Conservation (phyloP, 352 stramenopile species). For the Paralagenidium karlingii region DNA sequence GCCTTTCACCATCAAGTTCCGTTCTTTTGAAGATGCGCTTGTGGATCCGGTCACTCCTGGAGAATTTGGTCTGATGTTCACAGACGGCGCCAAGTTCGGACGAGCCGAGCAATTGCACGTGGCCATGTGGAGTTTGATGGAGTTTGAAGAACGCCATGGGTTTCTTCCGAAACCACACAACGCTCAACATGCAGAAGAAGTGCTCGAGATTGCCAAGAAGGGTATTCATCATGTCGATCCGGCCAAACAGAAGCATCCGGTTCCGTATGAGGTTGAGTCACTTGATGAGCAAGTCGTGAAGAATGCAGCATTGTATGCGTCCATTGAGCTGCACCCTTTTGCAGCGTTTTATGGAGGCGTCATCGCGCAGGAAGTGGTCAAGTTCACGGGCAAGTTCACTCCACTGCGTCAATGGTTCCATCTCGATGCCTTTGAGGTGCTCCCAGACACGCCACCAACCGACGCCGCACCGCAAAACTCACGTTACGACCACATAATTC, state of each 20-base stretch:
- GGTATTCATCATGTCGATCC: constrained; percentile 52
- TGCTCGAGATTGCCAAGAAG: constrained; percentile 47
- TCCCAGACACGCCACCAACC: constrained; percentile 41
- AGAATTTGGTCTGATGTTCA: constrained; percentile 78
- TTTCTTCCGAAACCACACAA: constrained; percentile 51
- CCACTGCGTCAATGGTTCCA: constrained; percentile 79
- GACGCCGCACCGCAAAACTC: constrained; percentile 43
- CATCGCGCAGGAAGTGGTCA: constrained; percentile 78
- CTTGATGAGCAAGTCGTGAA: constrained; percentile 54
- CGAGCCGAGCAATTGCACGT: constrained; percentile 71
- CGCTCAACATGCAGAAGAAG: constrained; percentile 42
- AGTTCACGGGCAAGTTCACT: constrained; percentile 82
- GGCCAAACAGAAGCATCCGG: constrained; percentile 24
- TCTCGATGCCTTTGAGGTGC: constrained; percentile 69
- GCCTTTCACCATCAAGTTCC: constrained; percentile 58
- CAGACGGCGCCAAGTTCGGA: constrained; percentile 79
- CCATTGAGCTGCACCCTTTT: constrained; percentile 67
- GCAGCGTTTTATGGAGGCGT: constrained; percentile 74
- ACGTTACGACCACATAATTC: constrained; percentile 76
- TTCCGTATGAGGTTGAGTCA: constrained; percentile 51
- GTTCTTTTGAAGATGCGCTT: constrained; percentile 60
- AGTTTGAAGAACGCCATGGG: constrained; percentile 64
- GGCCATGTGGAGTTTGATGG: constrained; percentile 59
- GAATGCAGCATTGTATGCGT: constrained; percentile 36
- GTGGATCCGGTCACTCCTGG: constrained; percentile 47